Evolutionary conservation across 257 asterid species (phyloP).

Genomic region (Solanum raphanifolium): DNA sequence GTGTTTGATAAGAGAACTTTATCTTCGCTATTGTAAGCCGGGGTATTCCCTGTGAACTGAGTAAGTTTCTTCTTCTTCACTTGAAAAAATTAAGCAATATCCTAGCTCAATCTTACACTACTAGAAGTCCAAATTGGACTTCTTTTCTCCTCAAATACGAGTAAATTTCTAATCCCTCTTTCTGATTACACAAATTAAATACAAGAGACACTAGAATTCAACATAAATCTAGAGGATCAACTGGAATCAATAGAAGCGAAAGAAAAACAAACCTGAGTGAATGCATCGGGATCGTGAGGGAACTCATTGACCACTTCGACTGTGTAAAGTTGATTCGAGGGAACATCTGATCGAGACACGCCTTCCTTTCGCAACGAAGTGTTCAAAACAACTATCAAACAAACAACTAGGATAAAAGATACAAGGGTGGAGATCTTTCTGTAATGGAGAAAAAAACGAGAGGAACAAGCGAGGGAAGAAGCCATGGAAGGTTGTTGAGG

Average conservation of each 20-base stretch:
- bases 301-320: constrained; percentile 60
- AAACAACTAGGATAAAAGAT: constrained; percentile 18
- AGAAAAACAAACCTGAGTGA: constrained; percentile 55
- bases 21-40: not conserved
- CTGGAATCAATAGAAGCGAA: not conserved
- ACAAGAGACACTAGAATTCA: not conserved
- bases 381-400: constrained; percentile 16
- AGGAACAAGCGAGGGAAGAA: not conserved
- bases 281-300: constrained; percentile 80
- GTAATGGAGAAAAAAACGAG: constrained; percentile 19
- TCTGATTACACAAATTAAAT: not conserved
- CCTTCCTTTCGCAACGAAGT: constrained; percentile 20
- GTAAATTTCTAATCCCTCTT: not conserved
- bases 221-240: not conserved
- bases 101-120: not conserved
- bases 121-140: not conserved
- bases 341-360: constrained; percentile 14
- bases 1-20: not conserved
- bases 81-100: not conserved
- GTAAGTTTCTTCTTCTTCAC: not conserved
- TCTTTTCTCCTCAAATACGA: not conserved
- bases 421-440: constrained; percentile 19
- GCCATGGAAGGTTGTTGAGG: constrained; percentile 21
- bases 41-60: not conserved
- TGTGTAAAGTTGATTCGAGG: constrained; percentile 29